Conservation (phyloP, 805 yeast genomes). For the Yarrowia sp. region DNA sequence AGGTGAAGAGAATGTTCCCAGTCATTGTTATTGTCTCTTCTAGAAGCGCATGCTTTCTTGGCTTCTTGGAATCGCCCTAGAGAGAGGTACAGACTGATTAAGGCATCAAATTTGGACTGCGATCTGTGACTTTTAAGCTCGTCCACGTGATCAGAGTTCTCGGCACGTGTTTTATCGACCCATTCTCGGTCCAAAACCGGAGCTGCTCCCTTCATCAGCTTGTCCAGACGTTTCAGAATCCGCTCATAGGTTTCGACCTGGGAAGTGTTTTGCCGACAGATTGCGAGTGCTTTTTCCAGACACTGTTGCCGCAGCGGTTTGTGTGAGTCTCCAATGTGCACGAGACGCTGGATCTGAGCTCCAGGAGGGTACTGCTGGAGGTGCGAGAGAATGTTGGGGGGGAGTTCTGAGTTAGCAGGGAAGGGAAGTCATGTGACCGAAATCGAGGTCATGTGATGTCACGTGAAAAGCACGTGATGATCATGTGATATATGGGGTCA, state of each 20-base stretch:
- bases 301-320: slow-evolving; percentile 26
- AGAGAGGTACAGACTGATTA: not conserved
- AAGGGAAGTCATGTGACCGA: not conserved
- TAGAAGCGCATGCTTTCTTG: slow-evolving; percentile 11
- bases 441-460: not conserved
- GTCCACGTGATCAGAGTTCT: not conserved
- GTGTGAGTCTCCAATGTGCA: slow-evolving; percentile 17
- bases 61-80: slow-evolving; percentile 16
- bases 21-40: slow-evolving; percentile 29
- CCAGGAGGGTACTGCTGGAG: slow-evolving; percentile 10
- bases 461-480: not conserved
- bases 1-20: slow-evolving; percentile 33
- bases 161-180: not conserved
- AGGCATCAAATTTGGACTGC: slow-evolving; percentile 4
- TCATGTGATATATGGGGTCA: too few species aligned
- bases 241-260: slow-evolving; percentile 15
- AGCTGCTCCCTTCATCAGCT: slow-evolving; percentile 9
- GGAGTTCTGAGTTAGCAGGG: slow-evolving; percentile 15
- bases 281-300: slow-evolving; percentile 11
- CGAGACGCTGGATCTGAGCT: slow-evolving; percentile 27
- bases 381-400: not conserved
- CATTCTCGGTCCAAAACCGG: slow-evolving; percentile 8
- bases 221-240: slow-evolving; percentile 25
- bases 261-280: slow-evolving; percentile 12
- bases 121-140: slow-evolving; percentile 9